Conservation (phyloP, 2,329 filamentous ascomycete species). For the Colletotrichum tofieldiae region DNA sequence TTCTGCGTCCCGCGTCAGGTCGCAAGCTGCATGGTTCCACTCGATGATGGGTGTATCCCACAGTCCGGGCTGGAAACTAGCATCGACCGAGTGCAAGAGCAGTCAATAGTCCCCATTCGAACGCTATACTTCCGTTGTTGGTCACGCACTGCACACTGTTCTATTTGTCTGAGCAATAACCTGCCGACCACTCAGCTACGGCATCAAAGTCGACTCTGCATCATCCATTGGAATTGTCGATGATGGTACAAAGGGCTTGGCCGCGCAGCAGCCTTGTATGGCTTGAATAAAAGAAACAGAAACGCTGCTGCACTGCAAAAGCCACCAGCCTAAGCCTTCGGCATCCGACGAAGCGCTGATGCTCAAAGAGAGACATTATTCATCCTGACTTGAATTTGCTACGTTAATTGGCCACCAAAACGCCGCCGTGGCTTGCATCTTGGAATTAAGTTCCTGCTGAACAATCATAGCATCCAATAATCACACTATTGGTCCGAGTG, state of each 20-base stretch:
- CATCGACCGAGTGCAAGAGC: neutral
- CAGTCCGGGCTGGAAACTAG: neutral
- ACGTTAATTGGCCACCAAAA: conserved; percentile 19
- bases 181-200: neutral
- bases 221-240: neutral
- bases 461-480: conserved; percentile 35
- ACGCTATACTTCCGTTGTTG: neutral
- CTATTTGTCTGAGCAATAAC: neutral
- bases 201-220: neutral
- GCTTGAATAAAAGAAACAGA: neutral
- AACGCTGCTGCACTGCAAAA: conserved; percentile 19
- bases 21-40: neutral
- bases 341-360: conserved; percentile 17
- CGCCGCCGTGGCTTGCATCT: conserved; percentile 3
- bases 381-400: conserved; percentile 23
- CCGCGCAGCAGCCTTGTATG: neutral
- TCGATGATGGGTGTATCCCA: conserved; percentile 1
- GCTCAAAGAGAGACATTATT: conserved; percentile 35
- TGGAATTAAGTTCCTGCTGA: conserved; percentile 9
- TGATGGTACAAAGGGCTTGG: conserved; percentile 2
- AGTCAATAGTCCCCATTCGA: neutral
- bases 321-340: conserved; percentile 21
- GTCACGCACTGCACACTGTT: neutral
- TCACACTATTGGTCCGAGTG: conserved; percentile 23
- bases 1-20: conserved; percentile 9